A percentile compares a stretch with the other conserved stretches of the same genome.
phyloP scores from a whole-genome alignment of 257 asterid genomes.

The Solanum corneliomulleri region DNA sequence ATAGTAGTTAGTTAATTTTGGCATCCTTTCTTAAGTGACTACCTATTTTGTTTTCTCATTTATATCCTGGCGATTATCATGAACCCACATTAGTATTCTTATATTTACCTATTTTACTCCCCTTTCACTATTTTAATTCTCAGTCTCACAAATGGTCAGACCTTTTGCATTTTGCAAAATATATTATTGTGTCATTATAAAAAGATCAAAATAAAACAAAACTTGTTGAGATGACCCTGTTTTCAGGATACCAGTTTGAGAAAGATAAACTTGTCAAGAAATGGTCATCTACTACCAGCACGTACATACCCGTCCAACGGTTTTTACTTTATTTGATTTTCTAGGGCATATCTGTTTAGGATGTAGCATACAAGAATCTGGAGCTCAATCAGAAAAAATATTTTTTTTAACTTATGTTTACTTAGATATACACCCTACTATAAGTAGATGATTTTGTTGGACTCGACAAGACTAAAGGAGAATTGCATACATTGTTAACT shows the following conservation, averaged over 20 bases:
- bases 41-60: neutral
- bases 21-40: neutral
- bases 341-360: neutral
- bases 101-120: neutral
- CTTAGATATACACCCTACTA: neutral
- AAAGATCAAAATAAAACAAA: neutral
- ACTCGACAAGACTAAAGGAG: neutral
- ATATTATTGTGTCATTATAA: neutral
- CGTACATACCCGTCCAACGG: neutral
- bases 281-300: neutral
- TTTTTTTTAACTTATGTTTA: neutral
- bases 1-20: neutral
- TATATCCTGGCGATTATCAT: neutral
- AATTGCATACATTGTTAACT: neutral
- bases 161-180: neutral
- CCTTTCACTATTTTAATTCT: neutral
- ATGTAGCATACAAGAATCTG: neutral
- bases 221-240: no score
- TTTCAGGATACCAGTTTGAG: neutral
- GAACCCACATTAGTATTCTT: neutral
- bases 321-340: neutral
- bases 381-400: neutral
- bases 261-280: neutral
- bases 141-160: neutral
- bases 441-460: neutral